Base-by-base conservation (phyloP, 768 basidiomycete genomes). In the Panellus pusillus region DNA sequence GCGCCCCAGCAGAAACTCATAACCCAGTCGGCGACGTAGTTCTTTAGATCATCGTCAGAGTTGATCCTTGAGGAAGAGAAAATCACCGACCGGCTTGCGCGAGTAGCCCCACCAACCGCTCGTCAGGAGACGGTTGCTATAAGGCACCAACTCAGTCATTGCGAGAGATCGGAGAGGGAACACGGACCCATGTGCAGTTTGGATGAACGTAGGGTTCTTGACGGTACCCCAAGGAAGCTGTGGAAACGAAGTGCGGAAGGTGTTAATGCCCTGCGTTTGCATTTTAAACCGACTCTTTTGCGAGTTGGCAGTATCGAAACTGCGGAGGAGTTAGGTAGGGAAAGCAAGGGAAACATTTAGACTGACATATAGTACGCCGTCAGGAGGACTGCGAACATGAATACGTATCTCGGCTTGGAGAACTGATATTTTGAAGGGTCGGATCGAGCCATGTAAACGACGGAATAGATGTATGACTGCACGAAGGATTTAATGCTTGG, bases 281-380 rank as follows among this genome's bases (percentile, higher is more conserved):
- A 98, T 96, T 69, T 97, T 96, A 82, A 98, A 98, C 58, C 86
- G 86, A 60, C 91, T 94, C 75, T 99, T 98, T 68, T 98, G 96
- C 4, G 93, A 84, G 92, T 94, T 96, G 2, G 93, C 79, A 15
- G 91, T 88, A 63, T 99, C 97, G 81, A 91, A 98, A 63, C 91
- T 93, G 14, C 32, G 11, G 14, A 35, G 11, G 14, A 31, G 59
- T 20, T 35, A 45, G 24, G 18, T 49, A 9, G 50, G 12, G 45
- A 43, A 18, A 44, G 32, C 32, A 3, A 14, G 32, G n/a, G 24
- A 35, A 4, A 35, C 32, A 60, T 59, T 38, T 17, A 19, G 4
- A 41, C 24, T n/a, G 76, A 92, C 92, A 96, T 76, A 66, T 81
- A 94, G 74, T 98, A 95, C 7, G 92, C 90, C 9, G 83, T 84